Evolutionary conservation across 2,329 filamentous ascomycete genomes (phyloP), one percentile per base, ranked within the genome.

Genomic region (Sporothrix mexicana): DNA sequence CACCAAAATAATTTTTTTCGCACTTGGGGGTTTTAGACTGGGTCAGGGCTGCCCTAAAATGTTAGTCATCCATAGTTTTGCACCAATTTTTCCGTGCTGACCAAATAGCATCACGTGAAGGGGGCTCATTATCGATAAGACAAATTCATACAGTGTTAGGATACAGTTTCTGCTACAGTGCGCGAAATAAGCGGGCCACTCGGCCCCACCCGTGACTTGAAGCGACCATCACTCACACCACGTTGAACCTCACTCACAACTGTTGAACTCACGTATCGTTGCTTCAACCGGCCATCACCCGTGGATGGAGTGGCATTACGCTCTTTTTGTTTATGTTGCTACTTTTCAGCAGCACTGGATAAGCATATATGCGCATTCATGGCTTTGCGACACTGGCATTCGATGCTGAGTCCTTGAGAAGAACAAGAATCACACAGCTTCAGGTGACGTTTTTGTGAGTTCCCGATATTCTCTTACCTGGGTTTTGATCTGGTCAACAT

Each of bases 1-100:
- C 74, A 75, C 73, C 70, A 74, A 73, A 74, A 73, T 73, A 66
- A 74, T 71, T 75, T 75, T 76, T 75, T 74, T 36, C 15, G 15
- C 13, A 30, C 15, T 36, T 41, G 45, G 69, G 55, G 61, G 20
- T 47, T 66, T 71, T 72, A 64, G 57, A 15, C 62, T 71, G 10
- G 9, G 36, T 73, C 73, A 76, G 75, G 75, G 75, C 51, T 76
- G 74, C 74, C 71, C 68, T 72, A 72, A 23, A 64, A 20, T 36
- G 20, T 72, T 69, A 72, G 71, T 74, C 70, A 72, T 15, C 23
- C 2, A 4, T n/a, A 8, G 10, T 59, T 51, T 43, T 61, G 8
- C 47, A 45, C 61, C n/a, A 45, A 49, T 67, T 57, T 72, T 64
- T 72, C 64, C 64, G 57, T 6, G 3, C 66, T 51, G 23, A 7